A percentile compares a stretch with the other conserved stretches of the same genome.
Evolutionary conservation across 2,329 filamentous ascomycete genomes (phyloP).

Genomic region (Penicillium expansum): DNA sequence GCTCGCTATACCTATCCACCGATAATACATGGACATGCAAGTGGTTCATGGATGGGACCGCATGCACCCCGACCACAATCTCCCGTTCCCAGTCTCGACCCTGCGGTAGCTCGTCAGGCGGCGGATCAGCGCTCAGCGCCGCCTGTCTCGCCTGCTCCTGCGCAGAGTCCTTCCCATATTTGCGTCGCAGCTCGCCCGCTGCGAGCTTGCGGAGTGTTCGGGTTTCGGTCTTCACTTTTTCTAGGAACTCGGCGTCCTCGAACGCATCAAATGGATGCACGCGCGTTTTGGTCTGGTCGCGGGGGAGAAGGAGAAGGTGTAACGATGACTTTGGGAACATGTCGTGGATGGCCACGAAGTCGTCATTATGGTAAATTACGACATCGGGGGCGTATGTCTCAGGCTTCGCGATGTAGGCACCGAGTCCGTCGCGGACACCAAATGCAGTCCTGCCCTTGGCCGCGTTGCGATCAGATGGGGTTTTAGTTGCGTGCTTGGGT

Average conservation of each 20-base stretch:
- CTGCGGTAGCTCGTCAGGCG: slow-evolving; percentile 55
- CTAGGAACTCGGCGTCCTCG: slow-evolving; percentile 66
- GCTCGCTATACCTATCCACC: slow-evolving; percentile 70
- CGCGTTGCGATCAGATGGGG: slow-evolving; percentile 17
- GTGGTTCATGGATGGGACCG: slow-evolving; percentile 86
- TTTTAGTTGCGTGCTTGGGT: slow-evolving; percentile 21
- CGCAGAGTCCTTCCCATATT: slow-evolving; percentile 61
- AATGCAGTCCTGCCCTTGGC: slow-evolving; percentile 20
- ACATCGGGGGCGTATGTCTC: slow-evolving; percentile 56
- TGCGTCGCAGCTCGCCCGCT: slow-evolving; percentile 70
- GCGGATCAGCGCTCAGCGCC: slow-evolving; percentile 60
- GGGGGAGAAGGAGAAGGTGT: slow-evolving; percentile 84
- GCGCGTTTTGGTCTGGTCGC: slow-evolving; percentile 58
- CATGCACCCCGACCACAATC: slow-evolving; percentile 76
- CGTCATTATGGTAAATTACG: slow-evolving; percentile 64
- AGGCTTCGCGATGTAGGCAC: slow-evolving; percentile 64
- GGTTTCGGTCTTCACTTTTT: slow-evolving; percentile 60
- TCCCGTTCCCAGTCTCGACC: slow-evolving; percentile 78
- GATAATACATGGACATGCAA: slow-evolving; percentile 87
- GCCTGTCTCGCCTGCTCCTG: slow-evolving; percentile 62
- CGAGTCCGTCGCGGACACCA: slow-evolving; percentile 60
- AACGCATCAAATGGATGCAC: slow-evolving; percentile 77
- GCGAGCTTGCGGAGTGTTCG: slow-evolving; percentile 62
- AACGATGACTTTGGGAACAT: slow-evolving; percentile 80
- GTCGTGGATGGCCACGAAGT: slow-evolving; percentile 77